Evolutionary conservation across 805 yeast species (phyloP).

Genomic region (Candida sanyiensis): DNA sequence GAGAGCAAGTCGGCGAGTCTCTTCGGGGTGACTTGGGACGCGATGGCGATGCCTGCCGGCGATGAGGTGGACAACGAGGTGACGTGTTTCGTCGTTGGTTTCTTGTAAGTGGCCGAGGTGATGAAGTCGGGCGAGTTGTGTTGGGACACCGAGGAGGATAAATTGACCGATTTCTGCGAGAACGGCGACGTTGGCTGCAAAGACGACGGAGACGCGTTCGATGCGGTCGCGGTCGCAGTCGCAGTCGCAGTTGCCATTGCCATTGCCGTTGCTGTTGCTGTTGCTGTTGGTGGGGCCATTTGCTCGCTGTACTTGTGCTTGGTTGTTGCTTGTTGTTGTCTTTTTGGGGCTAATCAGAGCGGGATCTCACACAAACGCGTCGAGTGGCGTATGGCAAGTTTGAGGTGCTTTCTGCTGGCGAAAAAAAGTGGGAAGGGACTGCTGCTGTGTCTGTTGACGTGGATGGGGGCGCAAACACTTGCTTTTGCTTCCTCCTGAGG

Average conservation of each 20-base stretch:
- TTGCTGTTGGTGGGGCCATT: not conserved
- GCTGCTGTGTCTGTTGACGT: no score
- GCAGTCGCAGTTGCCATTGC: not conserved
- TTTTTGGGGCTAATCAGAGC: slow-evolving; percentile 3
- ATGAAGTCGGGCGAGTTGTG: slow-evolving; percentile 23
- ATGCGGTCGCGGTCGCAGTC: slow-evolving; percentile 9
- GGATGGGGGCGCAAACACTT: no score
- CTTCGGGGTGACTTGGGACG: slow-evolving; percentile 76
- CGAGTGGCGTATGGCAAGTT: no score
- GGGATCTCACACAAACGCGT: slow-evolving; percentile 5
- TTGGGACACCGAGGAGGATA: slow-evolving; percentile 14
- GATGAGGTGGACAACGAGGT: slow-evolving; percentile 63
- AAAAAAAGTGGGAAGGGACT: no score
- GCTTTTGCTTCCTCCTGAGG: not conserved
- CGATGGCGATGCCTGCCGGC: slow-evolving; percentile 85
- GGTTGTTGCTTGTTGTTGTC: not conserved
- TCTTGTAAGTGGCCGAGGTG: slow-evolving; percentile 24
- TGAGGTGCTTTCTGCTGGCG: no score
- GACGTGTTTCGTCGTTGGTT: slow-evolving; percentile 24
- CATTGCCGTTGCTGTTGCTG: not conserved
- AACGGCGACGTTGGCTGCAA: slow-evolving; percentile 26
- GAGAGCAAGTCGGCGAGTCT: slow-evolving; percentile 64
- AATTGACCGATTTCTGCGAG: slow-evolving; percentile 17
- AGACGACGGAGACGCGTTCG: slow-evolving; percentile 20
- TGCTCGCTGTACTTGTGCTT: not conserved